Evolutionary conservation across 2,329 filamentous ascomycete species (phyloP).

Genomic region (Chrysoporthe austroafricana): DNA sequence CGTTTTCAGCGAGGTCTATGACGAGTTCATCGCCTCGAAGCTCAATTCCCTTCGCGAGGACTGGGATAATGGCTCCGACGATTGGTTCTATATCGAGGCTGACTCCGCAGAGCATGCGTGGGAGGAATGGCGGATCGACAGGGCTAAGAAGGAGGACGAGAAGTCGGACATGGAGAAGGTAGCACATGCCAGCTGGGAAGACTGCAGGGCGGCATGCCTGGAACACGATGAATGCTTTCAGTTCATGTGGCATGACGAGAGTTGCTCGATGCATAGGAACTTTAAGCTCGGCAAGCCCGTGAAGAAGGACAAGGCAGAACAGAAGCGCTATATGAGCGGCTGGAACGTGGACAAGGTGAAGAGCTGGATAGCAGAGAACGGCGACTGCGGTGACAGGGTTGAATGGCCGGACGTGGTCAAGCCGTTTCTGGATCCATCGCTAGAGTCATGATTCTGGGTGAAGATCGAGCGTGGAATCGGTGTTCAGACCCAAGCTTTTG

Average conservation of each 20-base stretch:
- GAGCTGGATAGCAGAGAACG: conserved; percentile 44
- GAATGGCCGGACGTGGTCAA: conserved; percentile 36
- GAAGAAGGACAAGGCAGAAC: conserved; percentile 35
- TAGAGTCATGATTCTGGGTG: not conserved
- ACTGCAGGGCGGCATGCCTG: conserved; percentile 51
- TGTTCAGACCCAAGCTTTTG: not conserved
- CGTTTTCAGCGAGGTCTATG: conserved; percentile 52
- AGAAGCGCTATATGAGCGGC: conserved; percentile 43
- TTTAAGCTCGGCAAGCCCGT: conserved; percentile 46
- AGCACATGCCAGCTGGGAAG: conserved; percentile 47
- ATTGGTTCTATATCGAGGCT: conserved; percentile 45
- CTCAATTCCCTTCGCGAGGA: conserved; percentile 46
- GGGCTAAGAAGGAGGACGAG: conserved; percentile 39
- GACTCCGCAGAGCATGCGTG: conserved; percentile 34
- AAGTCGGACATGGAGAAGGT: conserved; percentile 43
- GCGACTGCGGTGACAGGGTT: conserved; percentile 38
- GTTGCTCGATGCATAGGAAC: conserved; percentile 42
- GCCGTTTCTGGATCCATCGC: not conserved
- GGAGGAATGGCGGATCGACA: conserved; percentile 38
- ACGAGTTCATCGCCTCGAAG: conserved; percentile 48
- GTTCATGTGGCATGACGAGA: conserved; percentile 44
- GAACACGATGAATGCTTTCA: conserved; percentile 44
- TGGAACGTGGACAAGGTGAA: conserved; percentile 48
- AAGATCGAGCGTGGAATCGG: not conserved
- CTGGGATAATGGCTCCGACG: conserved; percentile 59